Evolutionary conservation across 2,329 filamentous ascomycete species (phyloP).

Genomic region (Fusarium sacchari): DNA sequence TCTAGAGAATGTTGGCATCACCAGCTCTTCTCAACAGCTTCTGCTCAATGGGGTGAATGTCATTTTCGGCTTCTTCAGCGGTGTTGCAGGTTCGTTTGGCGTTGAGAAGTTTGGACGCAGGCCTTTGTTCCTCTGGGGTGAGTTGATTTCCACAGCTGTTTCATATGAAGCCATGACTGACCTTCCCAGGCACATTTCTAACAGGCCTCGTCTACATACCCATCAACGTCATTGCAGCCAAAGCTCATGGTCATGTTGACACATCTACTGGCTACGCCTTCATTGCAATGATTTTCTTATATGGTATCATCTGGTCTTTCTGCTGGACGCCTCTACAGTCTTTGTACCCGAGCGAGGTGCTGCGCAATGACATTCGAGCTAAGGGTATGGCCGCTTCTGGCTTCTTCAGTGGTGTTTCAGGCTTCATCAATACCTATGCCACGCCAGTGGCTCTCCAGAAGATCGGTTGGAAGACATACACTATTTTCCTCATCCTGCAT

Average conservation of each 20-base stretch:
- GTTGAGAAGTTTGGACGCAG: not conserved
- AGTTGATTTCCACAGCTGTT: not conserved
- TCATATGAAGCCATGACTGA: not conserved
- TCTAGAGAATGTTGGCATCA: not conserved
- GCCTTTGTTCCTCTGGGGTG: not conserved
- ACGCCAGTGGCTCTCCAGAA: not conserved
- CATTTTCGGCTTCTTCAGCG: not conserved
- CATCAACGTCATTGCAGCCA: not conserved
- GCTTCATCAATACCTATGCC: slow-evolving; percentile 7
- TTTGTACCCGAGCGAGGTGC: not conserved
- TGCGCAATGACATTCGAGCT: slow-evolving; percentile 1
- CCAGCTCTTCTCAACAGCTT: slow-evolving; percentile 1
- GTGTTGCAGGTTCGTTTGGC: not conserved
- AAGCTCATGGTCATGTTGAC: not conserved
- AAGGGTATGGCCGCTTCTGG: not conserved
- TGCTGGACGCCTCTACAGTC: slow-evolving; percentile 6
- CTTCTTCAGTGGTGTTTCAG: not conserved
- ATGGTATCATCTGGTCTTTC: not conserved
- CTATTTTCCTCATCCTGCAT: not conserved
- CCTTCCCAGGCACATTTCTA: not conserved
- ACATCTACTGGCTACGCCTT: not conserved
- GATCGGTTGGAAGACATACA: slow-evolving; percentile 1
- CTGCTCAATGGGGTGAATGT: not conserved
- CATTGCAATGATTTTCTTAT: slow-evolving; percentile 3
- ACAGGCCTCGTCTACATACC: slow-evolving; percentile 5